phyloP scores from a whole-genome alignment of 257 asterid species.

The Ligustrum vulgare region DNA sequence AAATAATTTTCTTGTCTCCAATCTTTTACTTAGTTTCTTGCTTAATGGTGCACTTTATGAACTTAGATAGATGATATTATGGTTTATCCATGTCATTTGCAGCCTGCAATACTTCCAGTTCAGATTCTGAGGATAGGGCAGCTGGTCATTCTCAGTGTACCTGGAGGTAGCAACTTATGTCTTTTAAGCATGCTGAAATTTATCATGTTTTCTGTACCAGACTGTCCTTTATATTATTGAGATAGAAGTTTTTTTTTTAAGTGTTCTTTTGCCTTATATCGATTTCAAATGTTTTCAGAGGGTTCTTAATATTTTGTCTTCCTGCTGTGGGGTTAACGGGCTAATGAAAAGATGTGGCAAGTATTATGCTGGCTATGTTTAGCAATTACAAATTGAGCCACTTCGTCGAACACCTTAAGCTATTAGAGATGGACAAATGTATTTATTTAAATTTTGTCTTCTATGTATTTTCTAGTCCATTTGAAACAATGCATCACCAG shows the following conservation, averaged over 20 bases:
- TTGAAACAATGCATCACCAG: not conserved
- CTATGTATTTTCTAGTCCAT: not conserved
- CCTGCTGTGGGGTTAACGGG: too few species aligned
- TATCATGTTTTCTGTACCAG: not conserved
- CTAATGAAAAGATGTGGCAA: not conserved
- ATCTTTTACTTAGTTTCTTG: conserved; percentile 10
- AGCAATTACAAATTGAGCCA: not conserved
- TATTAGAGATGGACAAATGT: not conserved
- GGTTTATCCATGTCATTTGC: conserved; percentile 30
- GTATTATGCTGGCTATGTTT: not conserved
- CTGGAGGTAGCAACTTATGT: conserved; percentile 49
- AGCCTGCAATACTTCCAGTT: conserved; percentile 70
- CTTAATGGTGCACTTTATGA: conserved; percentile 4
- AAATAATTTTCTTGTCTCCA: not conserved
- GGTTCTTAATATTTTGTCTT: not conserved
- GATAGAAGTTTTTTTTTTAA: not conserved
- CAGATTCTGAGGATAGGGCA: conserved; percentile 67
- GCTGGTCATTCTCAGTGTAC: conserved; percentile 54
- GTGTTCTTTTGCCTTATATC: not conserved
- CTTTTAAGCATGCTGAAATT: not conserved
- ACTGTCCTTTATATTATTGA: not conserved
- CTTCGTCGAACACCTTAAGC: not conserved
- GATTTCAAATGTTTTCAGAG: not conserved
- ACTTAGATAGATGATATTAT: conserved; percentile 15
- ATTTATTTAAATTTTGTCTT: not conserved